Conservation (phyloP, 139 green algal species). For the Penium margaritaceum region DNA sequence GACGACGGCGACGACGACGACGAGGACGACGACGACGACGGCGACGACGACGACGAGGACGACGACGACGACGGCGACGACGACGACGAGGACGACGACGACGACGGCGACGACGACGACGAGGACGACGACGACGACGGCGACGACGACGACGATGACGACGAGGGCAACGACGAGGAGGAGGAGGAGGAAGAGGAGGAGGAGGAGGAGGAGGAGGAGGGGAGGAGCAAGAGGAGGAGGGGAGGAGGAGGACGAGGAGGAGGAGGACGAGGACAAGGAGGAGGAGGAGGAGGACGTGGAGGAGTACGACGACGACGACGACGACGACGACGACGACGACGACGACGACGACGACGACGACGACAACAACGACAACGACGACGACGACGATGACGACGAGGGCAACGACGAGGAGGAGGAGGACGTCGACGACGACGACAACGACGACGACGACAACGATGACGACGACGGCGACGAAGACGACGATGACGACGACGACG, state of each 20-base stretch:
- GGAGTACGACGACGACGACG: no score
- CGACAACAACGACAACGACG: slow-evolving; percentile 11
- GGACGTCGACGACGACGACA: slow-evolving; percentile 2
- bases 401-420: no score
- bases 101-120: not conserved
- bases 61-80: not conserved
- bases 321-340: not conserved
- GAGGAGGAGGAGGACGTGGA: not conserved
- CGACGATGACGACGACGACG: no score
- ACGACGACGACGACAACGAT: not conserved
- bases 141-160: slow-evolving; percentile 11
- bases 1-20: not conserved
- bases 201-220: not conserved
- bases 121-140: slow-evolving; percentile 22
- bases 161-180: no score
- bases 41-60: not conserved
- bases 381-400: not conserved
- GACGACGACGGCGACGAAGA: no score
- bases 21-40: slow-evolving; percentile 8
- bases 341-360: slow-evolving; percentile 3
- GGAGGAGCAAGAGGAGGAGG: no score
- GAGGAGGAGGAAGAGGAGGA: not conserved
- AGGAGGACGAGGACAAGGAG: not conserved
- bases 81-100: not conserved
- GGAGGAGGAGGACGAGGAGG: not conserved